These are phyloP conservation scores for Yarrowia divulgata DNA, from an alignment of 805 yeast species.

Conservation along the genomic window DNA sequence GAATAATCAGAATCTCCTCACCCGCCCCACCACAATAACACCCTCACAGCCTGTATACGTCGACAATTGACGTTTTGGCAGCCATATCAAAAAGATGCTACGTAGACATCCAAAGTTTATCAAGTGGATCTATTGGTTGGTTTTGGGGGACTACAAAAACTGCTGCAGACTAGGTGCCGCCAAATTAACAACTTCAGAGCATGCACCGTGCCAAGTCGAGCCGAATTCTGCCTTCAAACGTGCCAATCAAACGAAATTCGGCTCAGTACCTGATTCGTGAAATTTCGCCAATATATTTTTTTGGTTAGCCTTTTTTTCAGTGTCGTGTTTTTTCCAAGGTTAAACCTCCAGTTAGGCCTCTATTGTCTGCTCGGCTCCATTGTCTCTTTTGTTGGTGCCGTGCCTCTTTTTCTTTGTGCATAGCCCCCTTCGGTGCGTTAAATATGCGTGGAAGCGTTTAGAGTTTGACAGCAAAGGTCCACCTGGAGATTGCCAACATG, in stretches of 20 bases:
- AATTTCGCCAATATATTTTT: too few relatives aligned
- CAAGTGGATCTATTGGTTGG: not conserved
- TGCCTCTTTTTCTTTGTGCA: constrained; percentile 17
- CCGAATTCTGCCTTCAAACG: too few relatives aligned
- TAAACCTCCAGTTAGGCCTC: not conserved
- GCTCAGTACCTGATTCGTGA: too few relatives aligned
- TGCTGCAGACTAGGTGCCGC: too few relatives aligned
- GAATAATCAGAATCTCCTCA: too few relatives aligned
- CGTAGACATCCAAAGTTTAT: too few relatives aligned
- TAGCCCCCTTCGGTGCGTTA: constrained; percentile 6
- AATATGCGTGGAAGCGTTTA: not conserved
- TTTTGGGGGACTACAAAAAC: too few relatives aligned
- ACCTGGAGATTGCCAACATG: not conserved
- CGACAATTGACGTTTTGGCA: not conserved
- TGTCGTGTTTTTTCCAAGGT: not conserved
- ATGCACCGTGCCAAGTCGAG: too few relatives aligned
- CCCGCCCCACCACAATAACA: not conserved
- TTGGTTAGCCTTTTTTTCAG: not conserved
- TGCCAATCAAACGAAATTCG: too few relatives aligned
- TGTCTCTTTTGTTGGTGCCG: not conserved
- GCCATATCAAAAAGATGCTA: too few relatives aligned
- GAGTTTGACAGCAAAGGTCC: constrained; percentile 8
- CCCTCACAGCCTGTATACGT: not conserved
- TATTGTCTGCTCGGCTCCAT: not conserved
- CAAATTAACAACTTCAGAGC: too few relatives aligned